Percentiles rank a stretch among this genome's conserved stretches.
Evolutionary conservation across 495 filamentous ascomycete genomes (phyloP).

Genomic region (Pyronema omphalodes): DNA sequence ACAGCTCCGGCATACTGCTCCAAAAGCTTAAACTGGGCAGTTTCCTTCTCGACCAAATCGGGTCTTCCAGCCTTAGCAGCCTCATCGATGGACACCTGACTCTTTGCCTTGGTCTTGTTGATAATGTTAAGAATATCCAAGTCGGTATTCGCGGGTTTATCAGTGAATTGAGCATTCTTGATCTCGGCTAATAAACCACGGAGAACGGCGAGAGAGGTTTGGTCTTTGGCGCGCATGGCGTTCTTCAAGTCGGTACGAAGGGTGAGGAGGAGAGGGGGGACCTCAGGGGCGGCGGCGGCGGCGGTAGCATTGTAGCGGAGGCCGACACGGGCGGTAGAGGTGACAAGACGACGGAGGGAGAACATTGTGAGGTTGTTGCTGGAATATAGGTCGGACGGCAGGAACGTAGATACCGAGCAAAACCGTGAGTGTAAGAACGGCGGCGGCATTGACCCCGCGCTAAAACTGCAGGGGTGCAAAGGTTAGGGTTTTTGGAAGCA

Average conservation of each 20-base stretch:
- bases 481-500: too few species aligned
- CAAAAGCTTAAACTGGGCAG: slow-evolving; percentile 26
- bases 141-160: slow-evolving; percentile 36
- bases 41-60: slow-evolving; percentile 39
- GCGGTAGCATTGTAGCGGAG: neutral
- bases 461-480: too few species aligned
- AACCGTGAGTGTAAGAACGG: too few species aligned
- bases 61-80: slow-evolving; percentile 32
- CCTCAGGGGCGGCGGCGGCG: neutral
- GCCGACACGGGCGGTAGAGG: neutral
- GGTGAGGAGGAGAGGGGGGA: slow-evolving; percentile 12
- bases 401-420: too few species aligned
- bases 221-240: slow-evolving; percentile 40
- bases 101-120: slow-evolving; percentile 27
- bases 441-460: too few species aligned
- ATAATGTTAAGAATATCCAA: slow-evolving; percentile 37
- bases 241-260: slow-evolving; percentile 36
- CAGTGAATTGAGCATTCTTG: slow-evolving; percentile 40
- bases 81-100: slow-evolving; percentile 30
- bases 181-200: slow-evolving; percentile 33
- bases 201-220: slow-evolving; percentile 33
- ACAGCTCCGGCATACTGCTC: slow-evolving; percentile 35
- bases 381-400: too few species aligned
- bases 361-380: slow-evolving; percentile 1
- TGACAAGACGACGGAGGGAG: neutral